Conservation (phyloP, 495 filamentous ascomycete genomes). For the Clavariopsis aquatica region DNA sequence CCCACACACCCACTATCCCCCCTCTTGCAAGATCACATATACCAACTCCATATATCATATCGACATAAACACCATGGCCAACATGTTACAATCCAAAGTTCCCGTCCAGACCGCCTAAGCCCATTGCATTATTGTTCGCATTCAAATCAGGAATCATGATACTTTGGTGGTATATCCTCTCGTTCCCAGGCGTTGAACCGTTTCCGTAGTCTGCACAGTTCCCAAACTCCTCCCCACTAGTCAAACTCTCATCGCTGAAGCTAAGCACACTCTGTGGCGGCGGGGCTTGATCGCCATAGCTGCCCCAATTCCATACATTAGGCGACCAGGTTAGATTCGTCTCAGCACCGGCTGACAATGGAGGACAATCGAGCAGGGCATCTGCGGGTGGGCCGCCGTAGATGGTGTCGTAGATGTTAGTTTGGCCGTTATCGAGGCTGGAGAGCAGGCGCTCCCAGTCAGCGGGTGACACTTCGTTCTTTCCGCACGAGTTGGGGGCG, state of each 20-base stretch:
- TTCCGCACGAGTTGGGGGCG: slow-evolving; percentile 13
- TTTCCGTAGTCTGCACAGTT: slow-evolving; percentile 26
- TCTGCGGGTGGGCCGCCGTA: slow-evolving; percentile 68
- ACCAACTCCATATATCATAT: not conserved
- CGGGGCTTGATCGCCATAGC: slow-evolving; percentile 14
- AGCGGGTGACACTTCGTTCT: slow-evolving; percentile 55
- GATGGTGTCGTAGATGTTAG: slow-evolving; percentile 81
- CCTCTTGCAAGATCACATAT: not conserved
- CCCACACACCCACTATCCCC: too few species aligned
- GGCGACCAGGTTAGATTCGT: slow-evolving; percentile 54
- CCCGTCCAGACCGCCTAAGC: slow-evolving; percentile 51
- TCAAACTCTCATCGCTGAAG: slow-evolving; percentile 76
- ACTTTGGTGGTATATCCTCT: slow-evolving; percentile 52
- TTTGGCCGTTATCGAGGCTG: slow-evolving; percentile 72
- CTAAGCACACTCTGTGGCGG: slow-evolving; percentile 69
- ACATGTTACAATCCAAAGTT: slow-evolving; percentile 46
- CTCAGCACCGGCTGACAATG: slow-evolving; percentile 44
- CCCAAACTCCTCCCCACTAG: slow-evolving; percentile 47
- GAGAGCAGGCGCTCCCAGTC: slow-evolving; percentile 81
- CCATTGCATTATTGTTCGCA: slow-evolving; percentile 41
- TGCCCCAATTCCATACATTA: slow-evolving; percentile 50
- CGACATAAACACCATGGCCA: not conserved
- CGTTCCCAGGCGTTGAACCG: slow-evolving; percentile 19
- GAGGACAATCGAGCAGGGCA: slow-evolving; percentile 49
- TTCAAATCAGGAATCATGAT: slow-evolving; percentile 54